phyloP scores from a whole-genome alignment of 164 flowering plant genomes.

The grape (Vitis vinifera) region DNA sequence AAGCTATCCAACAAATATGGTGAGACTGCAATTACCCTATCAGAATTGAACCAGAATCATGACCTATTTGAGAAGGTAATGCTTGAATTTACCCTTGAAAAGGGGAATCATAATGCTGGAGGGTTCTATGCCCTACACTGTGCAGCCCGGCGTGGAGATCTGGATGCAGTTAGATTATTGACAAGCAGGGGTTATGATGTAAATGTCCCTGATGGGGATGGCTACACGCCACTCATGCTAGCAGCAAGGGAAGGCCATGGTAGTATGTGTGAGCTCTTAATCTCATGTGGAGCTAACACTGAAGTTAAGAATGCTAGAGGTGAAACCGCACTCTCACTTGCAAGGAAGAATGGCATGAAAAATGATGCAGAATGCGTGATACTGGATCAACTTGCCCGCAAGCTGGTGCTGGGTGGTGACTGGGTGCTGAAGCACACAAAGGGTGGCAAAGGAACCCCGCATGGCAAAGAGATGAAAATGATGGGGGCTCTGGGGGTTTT shows the following conservation, averaged over 20 bases:
- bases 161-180: conserved; percentile 44
- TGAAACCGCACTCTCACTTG: conserved; percentile 59
- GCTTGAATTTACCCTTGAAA: conserved; percentile 67
- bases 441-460: conserved; percentile 57
- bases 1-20: conserved; percentile 47
- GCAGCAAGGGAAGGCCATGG: conserved; percentile 72
- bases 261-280: conserved; percentile 44
- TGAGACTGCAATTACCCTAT: conserved; percentile 48
- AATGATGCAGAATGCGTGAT: conserved; percentile 48
- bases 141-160: conserved; percentile 64
- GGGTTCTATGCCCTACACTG: conserved; percentile 67
- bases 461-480: conserved; percentile 48
- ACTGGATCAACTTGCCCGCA: conserved; percentile 53
- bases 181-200: conserved; percentile 57
- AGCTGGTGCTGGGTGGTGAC: conserved; percentile 45
- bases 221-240: conserved; percentile 71
- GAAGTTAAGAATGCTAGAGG: conserved; percentile 42
- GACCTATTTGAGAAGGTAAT: conserved; percentile 63
- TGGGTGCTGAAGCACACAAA: conserved; percentile 51
- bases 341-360: conserved; percentile 28
- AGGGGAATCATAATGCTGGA: conserved; percentile 37
- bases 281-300: conserved; percentile 50
- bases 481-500: conserved; percentile 39
- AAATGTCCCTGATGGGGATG: conserved; percentile 52
- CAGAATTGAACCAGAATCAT: conserved; percentile 29